Conservation (phyloP, 2,329 filamentous ascomycete species). For the Botrytis fabae region DNA sequence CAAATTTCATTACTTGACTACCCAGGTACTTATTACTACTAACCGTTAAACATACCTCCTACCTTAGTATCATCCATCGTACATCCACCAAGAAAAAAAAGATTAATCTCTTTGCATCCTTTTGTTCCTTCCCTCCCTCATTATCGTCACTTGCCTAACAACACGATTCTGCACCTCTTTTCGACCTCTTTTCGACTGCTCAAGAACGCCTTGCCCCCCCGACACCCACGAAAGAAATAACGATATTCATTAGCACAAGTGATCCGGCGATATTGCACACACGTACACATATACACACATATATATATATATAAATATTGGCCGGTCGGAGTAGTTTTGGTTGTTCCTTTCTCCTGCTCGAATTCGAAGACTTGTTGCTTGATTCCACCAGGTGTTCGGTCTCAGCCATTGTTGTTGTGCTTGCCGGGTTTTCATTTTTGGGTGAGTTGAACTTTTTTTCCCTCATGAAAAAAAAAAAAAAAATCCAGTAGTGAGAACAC, state of each 20-base stretch:
- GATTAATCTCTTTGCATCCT: constrained; percentile 15
- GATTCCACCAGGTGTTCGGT: background rate
- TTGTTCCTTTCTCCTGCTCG: background rate
- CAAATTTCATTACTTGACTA: constrained; percentile 2
- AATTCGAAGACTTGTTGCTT: background rate
- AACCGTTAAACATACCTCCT: background rate
- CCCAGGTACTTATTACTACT: background rate
- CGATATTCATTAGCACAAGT: background rate
- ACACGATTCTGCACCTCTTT: background rate
- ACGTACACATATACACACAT: background rate
- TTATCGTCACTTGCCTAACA: constrained; percentile 2
- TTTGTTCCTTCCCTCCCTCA: background rate
- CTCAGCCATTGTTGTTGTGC: background rate
- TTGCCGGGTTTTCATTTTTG: background rate
- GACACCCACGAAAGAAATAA: background rate
- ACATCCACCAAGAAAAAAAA: background rate
- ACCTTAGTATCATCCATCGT: background rate
- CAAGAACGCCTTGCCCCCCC: background rate
- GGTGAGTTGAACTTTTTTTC: constrained; percentile 22
- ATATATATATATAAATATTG: background rate
- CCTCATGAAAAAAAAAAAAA: background rate
- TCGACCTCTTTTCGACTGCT: background rate
- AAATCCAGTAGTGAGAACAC: constrained; percentile 16
- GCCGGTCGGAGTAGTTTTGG: background rate
- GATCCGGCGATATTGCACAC: background rate